A percentile compares a stretch with the other conserved stretches of the same genome.
Conservation (phyloP, 2,329 filamentous ascomycete species). For the Rutstroemia sp. region DNA sequence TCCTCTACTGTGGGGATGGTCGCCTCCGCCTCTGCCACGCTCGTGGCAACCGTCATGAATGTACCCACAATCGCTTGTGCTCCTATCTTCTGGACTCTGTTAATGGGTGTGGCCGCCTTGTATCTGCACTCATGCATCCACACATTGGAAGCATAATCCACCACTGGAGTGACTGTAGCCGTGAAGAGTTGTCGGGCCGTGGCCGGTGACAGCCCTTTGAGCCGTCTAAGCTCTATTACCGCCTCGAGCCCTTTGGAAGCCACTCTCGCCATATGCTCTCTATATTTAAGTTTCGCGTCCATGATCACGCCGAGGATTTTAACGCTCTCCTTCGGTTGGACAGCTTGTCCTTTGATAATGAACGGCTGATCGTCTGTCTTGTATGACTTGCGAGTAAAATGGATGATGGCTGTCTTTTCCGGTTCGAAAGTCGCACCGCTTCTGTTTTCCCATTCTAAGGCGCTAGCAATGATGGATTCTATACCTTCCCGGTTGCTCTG, state of each 20-base stretch:
- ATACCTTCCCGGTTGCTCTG: constrained; percentile 21
- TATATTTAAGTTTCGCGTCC: too few relatives aligned
- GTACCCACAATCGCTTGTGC: too few relatives aligned
- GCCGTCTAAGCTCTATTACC: constrained; percentile 9
- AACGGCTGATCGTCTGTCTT: neutral
- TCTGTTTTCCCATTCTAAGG: constrained; percentile 21
- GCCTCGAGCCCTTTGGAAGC: constrained; percentile 24
- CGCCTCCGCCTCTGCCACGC: too few relatives aligned
- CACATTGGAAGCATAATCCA: constrained; percentile 20
- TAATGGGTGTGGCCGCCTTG: too few relatives aligned
- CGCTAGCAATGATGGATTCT: constrained; percentile 20
- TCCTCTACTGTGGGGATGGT: too few relatives aligned
- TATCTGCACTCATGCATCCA: too few relatives aligned
- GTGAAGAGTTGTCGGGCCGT: constrained; percentile 17
- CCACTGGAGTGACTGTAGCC: constrained; percentile 23
- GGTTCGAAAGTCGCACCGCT: constrained; percentile 25
- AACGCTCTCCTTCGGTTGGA: too few relatives aligned
- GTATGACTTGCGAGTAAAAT: constrained; percentile 9
- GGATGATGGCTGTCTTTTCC: constrained; percentile 24
- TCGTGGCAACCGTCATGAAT: too few relatives aligned
- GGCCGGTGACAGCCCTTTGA: constrained; percentile 8
- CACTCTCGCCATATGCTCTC: constrained; percentile 19
- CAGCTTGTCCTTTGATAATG: too few relatives aligned
- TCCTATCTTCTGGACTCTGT: too few relatives aligned
- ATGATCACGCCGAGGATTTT: too few relatives aligned